Evolutionary conservation across 805 yeast genomes (phyloP), one percentile per base, ranked within the genome.

Genomic region (Kazachstania psychrophila): DNA sequence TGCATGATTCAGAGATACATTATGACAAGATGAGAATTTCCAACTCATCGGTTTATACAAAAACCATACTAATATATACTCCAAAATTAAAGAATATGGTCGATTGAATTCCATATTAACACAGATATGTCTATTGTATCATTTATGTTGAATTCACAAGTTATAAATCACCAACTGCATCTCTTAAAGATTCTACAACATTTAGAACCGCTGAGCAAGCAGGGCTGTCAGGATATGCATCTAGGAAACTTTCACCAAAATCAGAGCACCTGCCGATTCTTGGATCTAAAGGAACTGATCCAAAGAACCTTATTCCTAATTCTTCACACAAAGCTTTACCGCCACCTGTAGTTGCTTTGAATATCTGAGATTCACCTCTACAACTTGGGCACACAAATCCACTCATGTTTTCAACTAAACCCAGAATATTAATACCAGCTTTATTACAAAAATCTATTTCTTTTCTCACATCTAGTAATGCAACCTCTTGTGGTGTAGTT

Each of bases 371-470:
- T 60, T 88, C 84, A 7, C 92, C 92, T 44, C 83, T 75, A 61
- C 99, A 92, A 52, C 69, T 76, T 4, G 98, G 98, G 58, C 99
- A 92, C 12, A 92, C 97, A 63, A 92, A 92, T 2, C 98, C 99
- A 7, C 95, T 76, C 99, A 92, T 92, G 58, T 92, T 92, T 57
- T 92, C 99, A 14, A 92, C 96, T 11, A 92, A 61, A 0, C 99
- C 99, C 30, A 92, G 59, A 3, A 92, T 72, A 41, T 72, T 79
- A 43, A 92, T 87, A 2, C 77, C 79, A 2, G 97, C 97, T 58
- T 92, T 92, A 29, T 77, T 69, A 60, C 98, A 92, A 51, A 92
- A 92, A 55, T 89, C 94, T 15, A 92, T 84, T 54, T 92, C 98
- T 60, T 92, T 92, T 39, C 99, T 68, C 4, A 92, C 99, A 54